Evolutionary conservation across 1,284 basidiomycete genomes (phyloP).

Genomic region (Trichosporon sp.): DNA sequence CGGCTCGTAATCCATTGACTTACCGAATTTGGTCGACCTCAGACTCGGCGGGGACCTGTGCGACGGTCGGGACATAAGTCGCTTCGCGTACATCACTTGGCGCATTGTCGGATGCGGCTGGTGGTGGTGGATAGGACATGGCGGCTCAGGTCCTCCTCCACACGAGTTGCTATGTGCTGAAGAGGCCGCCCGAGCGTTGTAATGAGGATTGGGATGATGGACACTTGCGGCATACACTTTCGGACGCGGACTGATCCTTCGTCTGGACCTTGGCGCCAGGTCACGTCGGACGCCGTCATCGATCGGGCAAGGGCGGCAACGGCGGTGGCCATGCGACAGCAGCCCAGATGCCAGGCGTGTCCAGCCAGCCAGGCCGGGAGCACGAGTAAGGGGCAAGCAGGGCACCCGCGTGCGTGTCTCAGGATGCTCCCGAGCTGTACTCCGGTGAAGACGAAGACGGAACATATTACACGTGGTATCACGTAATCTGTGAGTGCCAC

Average conservation of each 20-base stretch:
- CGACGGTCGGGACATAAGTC: neutral
- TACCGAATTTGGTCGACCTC: constrained; percentile 51
- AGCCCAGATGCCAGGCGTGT: neutral
- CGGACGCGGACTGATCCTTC: neutral
- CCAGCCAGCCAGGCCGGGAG: neutral
- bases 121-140: constrained; percentile 31
- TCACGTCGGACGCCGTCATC: neutral
- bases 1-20: constrained; percentile 4
- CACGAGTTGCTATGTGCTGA: neutral
- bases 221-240: neutral
- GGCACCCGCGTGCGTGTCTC: no score
- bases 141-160: neutral
- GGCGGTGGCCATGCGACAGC: neutral
- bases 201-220: neutral
- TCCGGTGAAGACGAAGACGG: neutral
- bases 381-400: no score
- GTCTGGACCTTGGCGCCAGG: neutral
- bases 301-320: neutral
- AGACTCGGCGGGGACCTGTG: constrained; percentile 24
- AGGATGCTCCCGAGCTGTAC: neutral
- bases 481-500: neutral
- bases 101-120: neutral
- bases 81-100: neutral
- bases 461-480: neutral
- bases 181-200: constrained; percentile 17